Evolutionary conservation across 1,139 yeast genomes (phyloP).

Genomic region (Suhomyces anneliseae): DNA sequence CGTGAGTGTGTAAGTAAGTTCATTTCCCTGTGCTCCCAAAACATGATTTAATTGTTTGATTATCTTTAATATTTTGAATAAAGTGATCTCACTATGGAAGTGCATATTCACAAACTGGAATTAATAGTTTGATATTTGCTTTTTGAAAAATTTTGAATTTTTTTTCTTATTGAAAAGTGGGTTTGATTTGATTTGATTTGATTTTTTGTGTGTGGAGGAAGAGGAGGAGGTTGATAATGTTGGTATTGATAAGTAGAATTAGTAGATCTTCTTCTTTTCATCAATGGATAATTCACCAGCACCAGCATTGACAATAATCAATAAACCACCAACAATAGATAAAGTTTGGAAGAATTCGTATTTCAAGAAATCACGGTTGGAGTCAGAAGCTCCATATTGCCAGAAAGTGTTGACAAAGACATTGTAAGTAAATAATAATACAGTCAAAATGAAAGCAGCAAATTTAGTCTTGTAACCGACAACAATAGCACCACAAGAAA

Average conservation of each 20-base stretch:
- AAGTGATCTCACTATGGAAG: no score
- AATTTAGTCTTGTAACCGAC: constrained; percentile 93
- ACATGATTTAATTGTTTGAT: no score
- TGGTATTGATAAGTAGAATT: constrained; percentile 10
- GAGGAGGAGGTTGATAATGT: not conserved
- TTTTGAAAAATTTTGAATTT: no score
- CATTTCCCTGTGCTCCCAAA: no score
- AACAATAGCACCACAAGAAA: constrained; percentile 75
- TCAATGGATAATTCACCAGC: constrained; percentile 94
- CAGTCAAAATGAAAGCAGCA: constrained; percentile 77
- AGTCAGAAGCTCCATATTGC: constrained; percentile 67
- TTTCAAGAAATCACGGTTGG: constrained; percentile 85
- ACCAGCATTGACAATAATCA: constrained; percentile 90
- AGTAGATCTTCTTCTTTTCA: constrained; percentile 93
- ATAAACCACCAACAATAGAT: constrained; percentile 91
- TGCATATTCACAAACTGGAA: no score
- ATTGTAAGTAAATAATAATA: constrained; percentile 74
- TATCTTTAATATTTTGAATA: no score
- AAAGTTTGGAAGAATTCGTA: constrained; percentile 95
- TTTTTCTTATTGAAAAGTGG: no score
- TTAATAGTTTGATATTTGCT: no score
- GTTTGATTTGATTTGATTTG: no score
- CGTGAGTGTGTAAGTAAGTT: no score
- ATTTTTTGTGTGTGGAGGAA: no score
- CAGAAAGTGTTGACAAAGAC: constrained; percentile 85